Conservation (phyloP, 1,284 basidiomycete genomes). For the Trametes polyzona region DNA sequence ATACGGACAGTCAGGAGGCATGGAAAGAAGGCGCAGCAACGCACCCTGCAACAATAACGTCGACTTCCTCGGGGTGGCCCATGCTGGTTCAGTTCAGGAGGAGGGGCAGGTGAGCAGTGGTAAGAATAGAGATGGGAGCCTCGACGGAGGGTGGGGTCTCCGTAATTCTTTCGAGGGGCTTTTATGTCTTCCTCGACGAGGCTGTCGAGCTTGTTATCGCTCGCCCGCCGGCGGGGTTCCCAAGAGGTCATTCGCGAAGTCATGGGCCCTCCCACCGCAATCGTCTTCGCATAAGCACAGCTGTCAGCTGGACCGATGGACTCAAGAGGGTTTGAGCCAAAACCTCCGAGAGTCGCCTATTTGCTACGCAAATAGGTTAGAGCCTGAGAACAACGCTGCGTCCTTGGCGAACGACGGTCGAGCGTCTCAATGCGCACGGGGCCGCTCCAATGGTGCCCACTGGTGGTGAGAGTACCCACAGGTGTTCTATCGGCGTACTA, state of each 20-base stretch:
- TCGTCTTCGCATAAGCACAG: conserved; percentile 17
- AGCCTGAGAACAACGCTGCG: conserved; percentile 13
- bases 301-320: conserved; percentile 22
- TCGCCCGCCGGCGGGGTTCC: conserved; percentile 23
- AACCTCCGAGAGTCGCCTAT: conserved; percentile 12
- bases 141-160: conserved; percentile 25
- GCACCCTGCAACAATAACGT: conserved; percentile 65
- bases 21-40: conserved; percentile 14
- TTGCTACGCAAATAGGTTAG: conserved; percentile 17
- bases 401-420: conserved; percentile 13
- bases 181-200: conserved; percentile 22
- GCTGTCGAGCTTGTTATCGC: conserved; percentile 15
- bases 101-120: conserved; percentile 22
- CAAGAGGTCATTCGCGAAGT: conserved; percentile 27
- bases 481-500: conserved; percentile 19
- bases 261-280: conserved; percentile 26
- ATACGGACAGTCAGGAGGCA: neutral
- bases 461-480: conserved; percentile 10
- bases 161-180: conserved; percentile 22
- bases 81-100: conserved; percentile 31
- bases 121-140: conserved; percentile 30
- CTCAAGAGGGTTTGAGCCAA: conserved; percentile 25
- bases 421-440: conserved; percentile 10
- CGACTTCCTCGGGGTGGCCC: conserved; percentile 72
- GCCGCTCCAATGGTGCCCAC: conserved; percentile 14